Base-by-base conservation (phyloP, 1,139 yeast genomes). In the Taiozyma sp. region DNA sequence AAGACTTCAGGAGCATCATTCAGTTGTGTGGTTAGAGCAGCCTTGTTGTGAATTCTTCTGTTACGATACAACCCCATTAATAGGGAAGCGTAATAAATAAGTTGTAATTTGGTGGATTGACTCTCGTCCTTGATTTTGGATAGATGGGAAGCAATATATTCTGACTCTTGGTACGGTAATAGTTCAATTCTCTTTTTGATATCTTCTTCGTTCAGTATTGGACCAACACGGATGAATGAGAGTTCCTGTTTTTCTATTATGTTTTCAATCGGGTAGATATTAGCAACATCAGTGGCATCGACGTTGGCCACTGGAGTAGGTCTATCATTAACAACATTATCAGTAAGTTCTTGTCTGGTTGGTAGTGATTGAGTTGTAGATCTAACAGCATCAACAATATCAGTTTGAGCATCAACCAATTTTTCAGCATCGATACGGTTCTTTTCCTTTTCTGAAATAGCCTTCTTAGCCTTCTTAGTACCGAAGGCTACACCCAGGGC, bases 401-500 rank as follows among this genome's bases (percentile, higher is more conserved):
- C 96, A 57, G 81, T 69, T 65, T 92, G 93, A 49, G 84, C 74
- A 58, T 80, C 87, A 53, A 80, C 86, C 58, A 92, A 76, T 68
- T 83, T 82, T 48, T 82, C 95, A 2, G 96, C 79, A 67, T 93
- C 97, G 65, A 93, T 84, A 65, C 87, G 79, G 71, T 93, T 93
- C 69, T 87, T 81, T 65, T 86, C 95, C 64, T 83, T 70, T 66
- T 86, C 92, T 48, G 81, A 75, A 65, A 95, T 88, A 40, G 96
- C 96, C 64, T 89, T 87, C 72, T 90, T 92, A 55, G 98, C 97
- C 71, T 85, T 92, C 72, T 89, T 90, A 55, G 99, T 92, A 78
- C 99, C 99, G 61, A 93, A 93, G 2, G 96, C 95, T 70, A 90
- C 93, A 65, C 99, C 99, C 63, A 93, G 78, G 4, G 89, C 88